Evolutionary conservation across 179 eudicot species (phyloP).

Genomic region (Drosera spatulata): DNA sequence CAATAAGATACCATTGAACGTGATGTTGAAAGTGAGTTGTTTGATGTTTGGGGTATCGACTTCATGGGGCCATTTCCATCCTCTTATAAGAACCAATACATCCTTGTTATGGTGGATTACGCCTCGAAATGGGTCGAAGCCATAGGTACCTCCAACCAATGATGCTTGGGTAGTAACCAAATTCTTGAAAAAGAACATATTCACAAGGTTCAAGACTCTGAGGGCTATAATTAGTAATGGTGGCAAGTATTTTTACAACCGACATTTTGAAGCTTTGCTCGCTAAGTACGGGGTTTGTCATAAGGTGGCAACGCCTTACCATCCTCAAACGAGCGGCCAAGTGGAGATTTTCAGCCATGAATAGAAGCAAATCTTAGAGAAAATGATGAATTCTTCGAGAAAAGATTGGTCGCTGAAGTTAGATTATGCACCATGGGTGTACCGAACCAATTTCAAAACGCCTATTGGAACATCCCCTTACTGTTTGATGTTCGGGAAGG

Average conservation of each 20-base stretch:
- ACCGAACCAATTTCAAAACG: too few species aligned
- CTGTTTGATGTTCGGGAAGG: neutral
- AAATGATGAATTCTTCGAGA: neutral
- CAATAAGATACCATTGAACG: too few species aligned
- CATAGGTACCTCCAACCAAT: neutral
- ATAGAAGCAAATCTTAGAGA: too few species aligned
- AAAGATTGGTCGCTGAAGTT: neutral
- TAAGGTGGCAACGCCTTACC: too few species aligned
- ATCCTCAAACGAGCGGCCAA: too few species aligned
- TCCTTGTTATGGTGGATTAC: neutral
- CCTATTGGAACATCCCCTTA: neutral
- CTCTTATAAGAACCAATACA: neutral
- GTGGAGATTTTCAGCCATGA: too few species aligned
- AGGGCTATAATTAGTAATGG: neutral
- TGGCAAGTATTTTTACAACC: neutral
- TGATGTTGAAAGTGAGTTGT: neutral
- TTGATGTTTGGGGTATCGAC: neutral
- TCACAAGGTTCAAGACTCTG: neutral
- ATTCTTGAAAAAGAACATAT: too few species aligned
- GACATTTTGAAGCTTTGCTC: too few species aligned
- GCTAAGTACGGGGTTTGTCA: too few species aligned
- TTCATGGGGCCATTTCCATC: neutral
- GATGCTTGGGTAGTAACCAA: neutral
- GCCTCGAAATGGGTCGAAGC: neutral
- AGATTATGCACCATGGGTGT: neutral